phyloP scores from a whole-genome alignment of 768 basidiomycete genomes.

The Hericium rajendrae region DNA sequence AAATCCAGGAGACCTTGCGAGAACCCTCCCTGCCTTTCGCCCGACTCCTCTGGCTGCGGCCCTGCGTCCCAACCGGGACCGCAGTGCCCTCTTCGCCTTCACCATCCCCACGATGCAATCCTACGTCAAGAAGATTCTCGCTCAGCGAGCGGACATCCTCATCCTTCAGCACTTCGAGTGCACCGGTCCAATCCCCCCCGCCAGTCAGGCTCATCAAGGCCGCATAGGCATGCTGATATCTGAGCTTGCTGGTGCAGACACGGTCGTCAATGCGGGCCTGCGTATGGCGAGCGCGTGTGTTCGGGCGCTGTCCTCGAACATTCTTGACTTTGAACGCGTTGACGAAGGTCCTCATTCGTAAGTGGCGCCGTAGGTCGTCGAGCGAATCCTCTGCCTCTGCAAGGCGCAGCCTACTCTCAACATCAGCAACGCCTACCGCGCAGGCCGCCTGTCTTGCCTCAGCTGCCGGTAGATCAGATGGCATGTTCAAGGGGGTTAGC shows the following conservation, averaged over 20 bases:
- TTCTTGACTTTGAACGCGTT: conserved; percentile 1
- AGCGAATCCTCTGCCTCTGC: conserved; percentile 6
- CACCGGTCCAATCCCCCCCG: neutral
- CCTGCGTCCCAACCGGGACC: neutral
- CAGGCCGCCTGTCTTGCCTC: neutral
- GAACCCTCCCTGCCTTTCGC: neutral
- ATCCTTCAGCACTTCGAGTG: neutral
- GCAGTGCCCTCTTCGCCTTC: neutral
- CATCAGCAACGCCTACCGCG: neutral
- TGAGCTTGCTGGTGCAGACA: neutral
- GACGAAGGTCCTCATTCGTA: conserved; percentile 2
- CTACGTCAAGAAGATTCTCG: neutral
- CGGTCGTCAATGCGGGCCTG: neutral
- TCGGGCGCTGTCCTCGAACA: conserved; percentile 3
- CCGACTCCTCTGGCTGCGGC: too few relatives aligned
- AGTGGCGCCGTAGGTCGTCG: conserved; percentile 3
- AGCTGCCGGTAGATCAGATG: neutral
- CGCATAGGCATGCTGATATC: neutral
- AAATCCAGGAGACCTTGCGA: neutral
- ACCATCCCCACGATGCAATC: neutral
- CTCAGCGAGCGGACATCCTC: neutral
- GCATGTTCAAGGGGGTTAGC: conserved; percentile 2
- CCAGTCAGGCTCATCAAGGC: neutral
- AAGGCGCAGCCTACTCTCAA: neutral
- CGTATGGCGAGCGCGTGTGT: conserved; percentile 2